phyloP scores from a whole-genome alignment of 768 basidiomycete species.

The Paxillus rubicundulus region DNA sequence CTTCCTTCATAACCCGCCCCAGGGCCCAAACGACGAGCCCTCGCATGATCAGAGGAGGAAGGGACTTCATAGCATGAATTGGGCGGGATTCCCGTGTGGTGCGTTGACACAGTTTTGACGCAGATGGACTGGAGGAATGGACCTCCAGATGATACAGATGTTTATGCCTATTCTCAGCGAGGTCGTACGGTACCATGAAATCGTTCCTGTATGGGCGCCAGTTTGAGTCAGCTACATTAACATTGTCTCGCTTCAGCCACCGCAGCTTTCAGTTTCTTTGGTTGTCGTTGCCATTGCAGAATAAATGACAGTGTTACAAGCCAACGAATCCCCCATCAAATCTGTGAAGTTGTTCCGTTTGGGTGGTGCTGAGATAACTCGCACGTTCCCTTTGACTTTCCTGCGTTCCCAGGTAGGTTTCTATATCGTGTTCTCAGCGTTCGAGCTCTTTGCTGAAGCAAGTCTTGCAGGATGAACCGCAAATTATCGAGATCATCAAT shows the following conservation, averaged over 20 bases:
- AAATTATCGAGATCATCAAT: constrained; percentile 14
- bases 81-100: too few relatives aligned
- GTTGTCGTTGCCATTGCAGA: constrained; percentile 3
- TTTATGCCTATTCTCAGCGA: too few relatives aligned
- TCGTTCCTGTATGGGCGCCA: neutral
- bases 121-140: too few relatives aligned
- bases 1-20: too few relatives aligned
- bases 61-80: too few relatives aligned
- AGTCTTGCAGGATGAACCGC: constrained; percentile 12
- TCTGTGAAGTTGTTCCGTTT: constrained; percentile 18
- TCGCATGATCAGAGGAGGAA: too few relatives aligned
- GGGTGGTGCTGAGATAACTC: constrained; percentile 15
- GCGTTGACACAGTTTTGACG: too few relatives aligned
- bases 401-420: constrained; percentile 6
- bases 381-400: constrained; percentile 17
- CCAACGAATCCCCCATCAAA: constrained; percentile 13
- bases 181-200: too few relatives aligned
- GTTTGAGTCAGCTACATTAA: neutral
- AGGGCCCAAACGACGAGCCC: too few relatives aligned
- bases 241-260: neutral
- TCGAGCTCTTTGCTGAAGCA: neutral
- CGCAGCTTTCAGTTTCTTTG: neutral
- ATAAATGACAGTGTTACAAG: constrained; percentile 7
- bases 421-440: neutral
- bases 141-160: too few relatives aligned